Evolutionary conservation across 129 eudicot species (phyloP), one percentile per base, ranked within the genome.

Genomic region (Centaurea solstitialis): DNA sequence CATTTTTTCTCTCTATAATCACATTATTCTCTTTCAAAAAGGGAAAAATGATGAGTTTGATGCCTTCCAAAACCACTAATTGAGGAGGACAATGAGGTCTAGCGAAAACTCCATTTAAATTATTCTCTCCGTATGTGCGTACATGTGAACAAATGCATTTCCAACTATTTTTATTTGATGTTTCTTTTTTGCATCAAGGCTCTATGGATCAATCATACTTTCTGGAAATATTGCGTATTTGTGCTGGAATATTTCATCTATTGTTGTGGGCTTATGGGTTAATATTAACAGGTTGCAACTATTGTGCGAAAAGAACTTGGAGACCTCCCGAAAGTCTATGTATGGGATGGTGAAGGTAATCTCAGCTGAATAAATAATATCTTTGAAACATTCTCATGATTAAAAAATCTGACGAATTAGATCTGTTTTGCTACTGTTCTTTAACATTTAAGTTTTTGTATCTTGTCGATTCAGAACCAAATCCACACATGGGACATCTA

Each of bases 401-500:
- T 18, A 8, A 64, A 11, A 64, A 9, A 23, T 79, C 20, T 18
- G 20, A 73, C 30, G 9, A 26, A 21, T 73, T 71, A 28, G 22
- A 28, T 67, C 22, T 15, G 59, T 73, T 64, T 50, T 53, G 22
- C 21, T 71, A 21, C 76, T 10, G 40, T 79, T n/a, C 13, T 39
- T 70, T 4, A 72, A 57, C 18, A 57, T 5, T n/a, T 30, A 33
- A 33, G 30, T n/a, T 76, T 70, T 76, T 57, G 18, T 70, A 57
- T 59, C 9, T 57, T 82, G 64, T 76, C 41, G 76, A 76, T 72
- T 35, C 86, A 94, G 98, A 86, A 72, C 93, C 96, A 77, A 94
- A 94, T 88, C 98, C 98, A 17, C 98, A 92, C 83, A 81, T 94
- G 93, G 98, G 97, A 70, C 94, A 94, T 87, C 87, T 94, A 81